Evolutionary conservation across 2,329 filamentous ascomycete genomes (phyloP).

Genomic region (Colletotrichum sp.): DNA sequence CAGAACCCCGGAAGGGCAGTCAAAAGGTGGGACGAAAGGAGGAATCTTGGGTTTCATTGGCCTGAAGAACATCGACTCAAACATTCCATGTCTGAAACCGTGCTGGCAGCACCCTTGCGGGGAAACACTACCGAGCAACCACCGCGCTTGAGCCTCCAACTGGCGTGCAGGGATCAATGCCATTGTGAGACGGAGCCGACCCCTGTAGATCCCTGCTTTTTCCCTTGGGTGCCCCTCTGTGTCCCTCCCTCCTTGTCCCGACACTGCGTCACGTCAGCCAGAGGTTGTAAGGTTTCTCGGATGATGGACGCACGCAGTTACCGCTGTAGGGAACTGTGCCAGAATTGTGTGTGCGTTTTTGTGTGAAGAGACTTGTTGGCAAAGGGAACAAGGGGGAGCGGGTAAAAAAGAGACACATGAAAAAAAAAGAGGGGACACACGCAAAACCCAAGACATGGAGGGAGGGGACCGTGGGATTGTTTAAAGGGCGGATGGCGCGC

Average conservation of each 20-base stretch:
- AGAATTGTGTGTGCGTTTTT: neutral
- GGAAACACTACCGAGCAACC: neutral
- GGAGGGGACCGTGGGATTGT: neutral
- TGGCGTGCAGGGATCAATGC: slow-evolving; percentile 20
- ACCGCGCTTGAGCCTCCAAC: slow-evolving; percentile 17
- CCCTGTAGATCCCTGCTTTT: slow-evolving; percentile 10
- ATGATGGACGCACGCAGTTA: neutral
- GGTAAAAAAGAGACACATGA: neutral
- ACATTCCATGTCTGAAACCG: slow-evolving; percentile 16
- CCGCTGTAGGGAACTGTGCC: neutral
- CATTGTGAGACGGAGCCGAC: slow-evolving; percentile 14
- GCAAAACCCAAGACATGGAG: neutral
- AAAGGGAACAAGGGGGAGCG: neutral
- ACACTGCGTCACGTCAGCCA: slow-evolving; percentile 13
- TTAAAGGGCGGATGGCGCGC: slow-evolving; percentile 10
- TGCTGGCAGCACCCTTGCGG: slow-evolving; percentile 9
- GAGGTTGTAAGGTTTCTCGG: slow-evolving; percentile 4
- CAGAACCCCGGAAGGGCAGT: neutral
- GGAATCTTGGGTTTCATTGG: slow-evolving; percentile 9
- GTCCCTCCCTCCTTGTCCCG: neutral
- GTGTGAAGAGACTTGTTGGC: neutral
- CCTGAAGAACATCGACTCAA: slow-evolving; percentile 11
- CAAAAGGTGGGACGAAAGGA: slow-evolving; percentile 10
- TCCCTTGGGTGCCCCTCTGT: neutral
- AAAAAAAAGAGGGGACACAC: neutral